Evolutionary conservation across 805 yeast genomes (phyloP), one percentile per base, ranked within the genome.

Genomic region (Sugiyamaella chiloensis): DNA sequence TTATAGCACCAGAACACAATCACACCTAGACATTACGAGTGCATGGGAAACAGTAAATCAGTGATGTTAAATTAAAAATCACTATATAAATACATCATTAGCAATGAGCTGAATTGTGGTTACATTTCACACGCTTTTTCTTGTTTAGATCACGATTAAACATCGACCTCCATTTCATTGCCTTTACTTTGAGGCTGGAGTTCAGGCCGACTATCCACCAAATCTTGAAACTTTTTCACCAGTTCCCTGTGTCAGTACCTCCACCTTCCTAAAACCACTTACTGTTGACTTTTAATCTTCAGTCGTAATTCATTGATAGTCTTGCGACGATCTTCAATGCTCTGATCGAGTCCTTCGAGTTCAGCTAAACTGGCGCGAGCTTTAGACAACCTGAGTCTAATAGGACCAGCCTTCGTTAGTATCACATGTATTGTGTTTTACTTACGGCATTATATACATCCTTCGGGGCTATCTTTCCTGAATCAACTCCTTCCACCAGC

Each of bases 251-350:
- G 20, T n/a, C 20, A 34, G 37, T 21, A 12, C 37, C 5, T 4
- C 7, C 16, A 14, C 20, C 4, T 5, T 16, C 5, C 3, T 17
- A 5, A 6, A 3, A 19, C 11, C 4, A 34, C 37, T 34, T 19
- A 34, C 37, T 34, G 42, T 46, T 6, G 49, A 32, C 16, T 23
- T 11, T 65, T 59, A 26, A 70, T 65, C 40, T 62, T 57, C 1
- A 42, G 35, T 27, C 65, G 65, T 17, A 68, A 56, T 0, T 57
- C 53, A 0, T 51, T 40, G 8, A 73, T 65, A 14, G 64, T 57
- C 0, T 44, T 24, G 2, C 60, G 53, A 0, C 59, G 44, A 16
- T 53, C 42, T 4, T 53, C 53, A 11, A 66, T 36, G 42, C 62
- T 62, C 7, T 52, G 48, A 31, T 61, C 48, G 21, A 66, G 52